Evolutionary conservation across 2,329 filamentous ascomycete genomes (phyloP), one percentile per base, ranked within the genome.

Genomic region (Epichloe coenophiala): DNA sequence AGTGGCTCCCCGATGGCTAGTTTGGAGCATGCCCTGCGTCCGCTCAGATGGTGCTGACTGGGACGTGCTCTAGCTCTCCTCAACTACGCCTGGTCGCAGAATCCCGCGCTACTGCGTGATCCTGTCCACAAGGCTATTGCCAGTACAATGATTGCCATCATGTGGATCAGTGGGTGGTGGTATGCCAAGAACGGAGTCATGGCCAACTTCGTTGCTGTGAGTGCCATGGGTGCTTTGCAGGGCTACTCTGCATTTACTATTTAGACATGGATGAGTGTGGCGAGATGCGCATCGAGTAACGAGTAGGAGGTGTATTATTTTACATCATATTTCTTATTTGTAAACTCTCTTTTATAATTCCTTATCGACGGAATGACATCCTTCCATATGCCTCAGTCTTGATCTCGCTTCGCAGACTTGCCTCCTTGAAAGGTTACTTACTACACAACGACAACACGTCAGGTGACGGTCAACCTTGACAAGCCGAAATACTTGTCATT

Each of bases 351-450:
- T 1, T 31, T 9, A 9, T 9, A 31, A 31, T 31, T 9, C 3
- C 8, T 9, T 9, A 9, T 31, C 4, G 27, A 31, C 27, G 8
- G 1, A 31, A 31, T 31, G 8, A 1, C 27, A 31, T 31, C 1
- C 27, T 31, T 9, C 27, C 27, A 31, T 31, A 9, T 31, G 27
- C 27, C 8, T 9, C 27, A 9, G 27, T 31, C 27, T 31, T 9
- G 27, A 31, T 31, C 27, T 31, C 27, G 27, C 51, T 59, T 56
- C 4, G 52, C 56, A 5, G 64, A 43, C n/a, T 63, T 57, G 19
- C 58, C 63, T 23, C 64, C 61, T 45, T 64, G 54, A 15, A 64
- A 64, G 0, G 60, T 49, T 27, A 8, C 27, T 27, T n/a, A 64
- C 62, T 64, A 7, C 0, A 15, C n/a, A 5, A 23, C 17, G 27